Evolutionary conservation across 2,329 filamentous ascomycete genomes (phyloP).

Genomic region (Dissoconium aciculare): DNA sequence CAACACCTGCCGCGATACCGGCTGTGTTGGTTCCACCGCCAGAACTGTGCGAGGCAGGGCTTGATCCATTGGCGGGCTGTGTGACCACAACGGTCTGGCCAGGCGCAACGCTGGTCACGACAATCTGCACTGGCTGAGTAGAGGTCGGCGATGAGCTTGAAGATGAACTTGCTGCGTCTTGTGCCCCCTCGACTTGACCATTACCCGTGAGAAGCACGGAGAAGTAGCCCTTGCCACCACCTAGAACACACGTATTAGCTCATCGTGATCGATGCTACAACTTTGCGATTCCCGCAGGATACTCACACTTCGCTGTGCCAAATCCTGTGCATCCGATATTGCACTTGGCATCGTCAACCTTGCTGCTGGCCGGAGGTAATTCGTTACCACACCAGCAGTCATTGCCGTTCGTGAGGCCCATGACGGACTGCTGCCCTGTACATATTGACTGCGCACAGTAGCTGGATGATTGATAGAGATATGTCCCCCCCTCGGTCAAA

Average conservation of each 20-base stretch:
- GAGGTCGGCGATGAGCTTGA: slow-evolving; percentile 6
- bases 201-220: slow-evolving; percentile 40
- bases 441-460: slow-evolving; percentile 39
- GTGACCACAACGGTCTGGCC: slow-evolving; percentile 26
- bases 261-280: no score
- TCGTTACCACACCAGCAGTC: slow-evolving; percentile 58
- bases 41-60: slow-evolving; percentile 25
- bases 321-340: slow-evolving; percentile 50
- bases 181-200: slow-evolving; percentile 21
- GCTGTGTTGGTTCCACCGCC: slow-evolving; percentile 42
- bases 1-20: slow-evolving; percentile 75
- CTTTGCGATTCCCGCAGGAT: no score
- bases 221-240: slow-evolving; percentile 42
- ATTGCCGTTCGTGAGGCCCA: slow-evolving; percentile 45
- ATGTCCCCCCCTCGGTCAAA: slow-evolving; percentile 33
- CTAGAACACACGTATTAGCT: no score
- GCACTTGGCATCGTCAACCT: slow-evolving; percentile 47
- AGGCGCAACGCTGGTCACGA: slow-evolving; percentile 21
- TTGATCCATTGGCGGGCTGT: slow-evolving; percentile 11
- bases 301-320: slow-evolving; percentile 44
- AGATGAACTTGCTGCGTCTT: slow-evolving; percentile 3
- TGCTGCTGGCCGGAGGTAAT: slow-evolving; percentile 43
- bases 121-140: slow-evolving; percentile 8
- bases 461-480: slow-evolving; percentile 39
- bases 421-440: no score